Evolutionary conservation across 371 early-diverging fungal genomes (phyloP).

Genomic region (Capillidium heterosporum): DNA sequence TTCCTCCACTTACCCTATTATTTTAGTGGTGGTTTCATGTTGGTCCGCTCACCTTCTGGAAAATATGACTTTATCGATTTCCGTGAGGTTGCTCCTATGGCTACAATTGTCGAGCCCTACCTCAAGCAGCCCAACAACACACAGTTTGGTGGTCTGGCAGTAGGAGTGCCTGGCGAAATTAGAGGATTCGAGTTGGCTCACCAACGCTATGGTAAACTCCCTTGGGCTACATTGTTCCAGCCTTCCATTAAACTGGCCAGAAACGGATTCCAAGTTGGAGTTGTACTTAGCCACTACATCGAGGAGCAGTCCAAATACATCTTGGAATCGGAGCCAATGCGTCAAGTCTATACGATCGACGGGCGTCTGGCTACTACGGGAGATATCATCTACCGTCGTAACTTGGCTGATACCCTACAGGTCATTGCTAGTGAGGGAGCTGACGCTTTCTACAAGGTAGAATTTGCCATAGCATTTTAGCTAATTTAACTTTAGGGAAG

Average conservation of each 20-base stretch:
- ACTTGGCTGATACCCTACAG: constrained; percentile 66
- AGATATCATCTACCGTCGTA: constrained; percentile 51
- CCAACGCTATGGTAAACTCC: constrained; percentile 42
- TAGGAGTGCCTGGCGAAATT: constrained; percentile 57
- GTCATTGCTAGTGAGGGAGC: constrained; percentile 62
- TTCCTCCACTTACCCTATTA: no score
- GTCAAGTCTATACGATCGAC: constrained; percentile 41
- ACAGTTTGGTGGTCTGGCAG: constrained; percentile 57
- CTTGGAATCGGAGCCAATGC: not conserved
- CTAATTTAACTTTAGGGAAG: constrained; percentile 20
- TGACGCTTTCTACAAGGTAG: constrained; percentile 54
- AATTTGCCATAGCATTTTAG: not conserved
- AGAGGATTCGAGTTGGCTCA: constrained; percentile 9
- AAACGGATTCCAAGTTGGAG: constrained; percentile 55
- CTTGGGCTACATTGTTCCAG: constrained; percentile 74
- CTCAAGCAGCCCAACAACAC: constrained; percentile 36
- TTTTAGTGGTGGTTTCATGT: constrained; percentile 96
- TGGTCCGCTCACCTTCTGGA: constrained; percentile 47
- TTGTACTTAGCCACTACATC: constrained; percentile 32
- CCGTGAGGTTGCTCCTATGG: constrained; percentile 84
- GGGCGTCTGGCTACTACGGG: constrained; percentile 42
- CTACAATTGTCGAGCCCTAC: constrained; percentile 53
- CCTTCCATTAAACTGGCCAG: constrained; percentile 64
- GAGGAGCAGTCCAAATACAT: constrained; percentile 9
- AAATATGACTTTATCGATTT: constrained; percentile 38